Evolutionary conservation across 139 green algal species (phyloP), one percentile per base, ranked within the genome.

Genomic region (Raphidocelis subcapitata): DNA sequence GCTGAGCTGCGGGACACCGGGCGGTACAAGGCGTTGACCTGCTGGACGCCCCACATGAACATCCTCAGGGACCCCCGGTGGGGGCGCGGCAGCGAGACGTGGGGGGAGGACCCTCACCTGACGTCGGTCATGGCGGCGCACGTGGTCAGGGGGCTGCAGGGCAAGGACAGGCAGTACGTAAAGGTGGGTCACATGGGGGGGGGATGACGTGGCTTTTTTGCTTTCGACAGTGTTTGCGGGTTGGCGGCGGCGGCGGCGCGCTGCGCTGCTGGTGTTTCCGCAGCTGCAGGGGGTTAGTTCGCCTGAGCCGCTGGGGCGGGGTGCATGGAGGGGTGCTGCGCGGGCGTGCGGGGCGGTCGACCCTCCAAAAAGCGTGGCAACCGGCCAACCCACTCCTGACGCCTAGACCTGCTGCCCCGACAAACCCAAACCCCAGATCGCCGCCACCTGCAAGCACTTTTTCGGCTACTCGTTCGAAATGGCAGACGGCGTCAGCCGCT

Each of bases 401-500:
- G n/a, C n/a, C n/a, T n/a, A n/a, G n/a, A n/a, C n/a, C n/a, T n/a
- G n/a, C n/a, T n/a, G n/a, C n/a, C n/a, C n/a, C n/a, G n/a, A n/a
- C n/a, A n/a, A n/a, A n/a, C n/a, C n/a, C 41, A 49, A 20, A 12
- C 41, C 41, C 32, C 55, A 77, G 70, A 46, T 77, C 52, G 49
- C 62, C 29, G 70, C 70, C 24, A 77, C 70, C 21, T 77, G 70
- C 70, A 77, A 77, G 60, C 70, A 77, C 70, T 77, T 77, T 28
- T n/a, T 70, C 14, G 70, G 70, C 37, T 77, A 77, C 23, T 37
- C 59, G 5, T n/a, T 77, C n/a, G 70, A 77, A 31, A 52, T 49
- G 32, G 61, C 70, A 36, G 70, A 77, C 23, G 70, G 70, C 3
- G 23, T 56, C 24, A 77, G 70, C 70, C 61, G 69, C 41, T 49